phyloP scores from a whole-genome alignment of 148 eudicot species.

The Arbutus unedo region DNA sequence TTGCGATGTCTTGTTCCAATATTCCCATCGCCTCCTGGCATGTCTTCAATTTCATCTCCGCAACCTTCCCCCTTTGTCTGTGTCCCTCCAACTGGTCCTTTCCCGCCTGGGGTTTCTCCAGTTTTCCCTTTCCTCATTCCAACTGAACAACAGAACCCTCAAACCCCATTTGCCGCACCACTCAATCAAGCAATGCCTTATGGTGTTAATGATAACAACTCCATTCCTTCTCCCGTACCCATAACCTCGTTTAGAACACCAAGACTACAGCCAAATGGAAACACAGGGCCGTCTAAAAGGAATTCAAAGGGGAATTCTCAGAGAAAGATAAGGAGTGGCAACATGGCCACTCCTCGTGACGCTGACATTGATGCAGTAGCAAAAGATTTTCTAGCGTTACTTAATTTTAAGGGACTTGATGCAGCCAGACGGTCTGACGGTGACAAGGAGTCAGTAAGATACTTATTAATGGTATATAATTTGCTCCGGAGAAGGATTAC shows the following conservation, averaged over 20 bases:
- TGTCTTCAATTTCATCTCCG: conserved; percentile 26
- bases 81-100: conserved; percentile 49
- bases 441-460: conserved; percentile 46
- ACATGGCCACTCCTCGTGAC: conserved; percentile 16
- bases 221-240: conserved; percentile 54
- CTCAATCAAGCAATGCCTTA: conserved; percentile 16
- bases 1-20: conserved; percentile 43
- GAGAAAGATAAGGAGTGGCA: conserved; percentile 29
- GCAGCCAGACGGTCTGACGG: conserved; percentile 47
- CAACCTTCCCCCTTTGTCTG: conserved; percentile 38
- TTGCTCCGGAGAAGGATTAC: conserved; percentile 59
- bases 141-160: conserved; percentile 17
- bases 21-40: conserved; percentile 28
- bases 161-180: conserved; percentile 14
- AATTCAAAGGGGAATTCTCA: conserved; percentile 21
- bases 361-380: conserved; percentile 32
- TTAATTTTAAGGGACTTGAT: conserved; percentile 41
- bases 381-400: conserved; percentile 27
- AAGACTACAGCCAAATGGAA: conserved; percentile 35
- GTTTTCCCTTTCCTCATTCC: conserved; percentile 40
- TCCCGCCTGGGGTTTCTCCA: conserved; percentile 47
- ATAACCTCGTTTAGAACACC: conserved; percentile 70
- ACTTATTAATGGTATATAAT: conserved; percentile 52
- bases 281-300: conserved; percentile 39
- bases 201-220: conserved; percentile 12